These are phyloP conservation scores for Styphnolobium japonicum DNA, from an alignment of 306 rosid species.

Conservation along the genomic window DNA sequence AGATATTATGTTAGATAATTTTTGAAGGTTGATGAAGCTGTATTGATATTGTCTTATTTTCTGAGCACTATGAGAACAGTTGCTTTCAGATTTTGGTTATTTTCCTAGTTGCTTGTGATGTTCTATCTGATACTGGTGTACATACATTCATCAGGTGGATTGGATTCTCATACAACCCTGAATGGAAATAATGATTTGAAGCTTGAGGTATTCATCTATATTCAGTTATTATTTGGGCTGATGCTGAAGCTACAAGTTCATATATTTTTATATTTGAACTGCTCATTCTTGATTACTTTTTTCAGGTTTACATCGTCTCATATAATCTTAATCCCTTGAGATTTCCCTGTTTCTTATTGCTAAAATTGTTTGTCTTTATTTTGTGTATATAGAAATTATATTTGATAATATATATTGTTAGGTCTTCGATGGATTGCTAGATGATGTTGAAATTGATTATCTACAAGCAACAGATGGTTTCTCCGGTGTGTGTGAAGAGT, in stretches of 20 bases:
- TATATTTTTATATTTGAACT: background rate
- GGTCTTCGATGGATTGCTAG: slow-evolving; percentile 91
- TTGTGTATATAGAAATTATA: slow-evolving; percentile 20
- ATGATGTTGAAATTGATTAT: slow-evolving; percentile 72
- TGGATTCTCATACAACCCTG: slow-evolving; percentile 54
- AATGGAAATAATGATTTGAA: slow-evolving; percentile 59
- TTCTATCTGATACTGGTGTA: slow-evolving; percentile 40
- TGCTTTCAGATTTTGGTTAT: slow-evolving; percentile 2
- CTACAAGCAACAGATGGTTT: slow-evolving; percentile 62
- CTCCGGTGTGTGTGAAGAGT: slow-evolving; percentile 70
- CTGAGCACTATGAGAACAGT: background rate
- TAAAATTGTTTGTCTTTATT: background rate
- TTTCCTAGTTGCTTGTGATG: background rate
- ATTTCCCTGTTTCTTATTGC: background rate
- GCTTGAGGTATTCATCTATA: slow-evolving; percentile 67
- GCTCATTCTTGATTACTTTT: background rate
- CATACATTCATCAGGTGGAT: slow-evolving; percentile 54
- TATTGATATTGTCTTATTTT: slow-evolving; percentile 4
- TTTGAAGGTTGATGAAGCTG: background rate
- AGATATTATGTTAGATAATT: background rate
- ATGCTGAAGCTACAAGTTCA: slow-evolving; percentile 12
- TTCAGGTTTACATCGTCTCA: background rate
- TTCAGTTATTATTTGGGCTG: slow-evolving; percentile 24
- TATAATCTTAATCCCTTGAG: background rate
- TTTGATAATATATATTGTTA: slow-evolving; percentile 45